Conservation (phyloP, 805 yeast species). For the Cyberlindnera suaveolens region DNA sequence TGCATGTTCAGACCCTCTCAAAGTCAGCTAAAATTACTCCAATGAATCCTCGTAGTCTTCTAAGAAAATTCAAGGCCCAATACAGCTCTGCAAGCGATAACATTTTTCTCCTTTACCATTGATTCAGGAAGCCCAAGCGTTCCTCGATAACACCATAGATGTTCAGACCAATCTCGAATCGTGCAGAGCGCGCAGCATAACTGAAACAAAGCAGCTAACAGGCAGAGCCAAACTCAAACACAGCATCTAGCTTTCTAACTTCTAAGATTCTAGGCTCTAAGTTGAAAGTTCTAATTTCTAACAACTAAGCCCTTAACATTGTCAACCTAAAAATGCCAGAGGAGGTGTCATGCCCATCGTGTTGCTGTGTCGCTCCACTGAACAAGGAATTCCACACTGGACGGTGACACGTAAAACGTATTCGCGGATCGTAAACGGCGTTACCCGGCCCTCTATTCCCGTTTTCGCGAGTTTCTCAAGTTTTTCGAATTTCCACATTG, state of each 20-base stretch:
- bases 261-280: no score
- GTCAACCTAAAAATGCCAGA: no score
- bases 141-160: slow-evolving; percentile 53
- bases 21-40: slow-evolving; percentile 57
- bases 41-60: slow-evolving; percentile 61
- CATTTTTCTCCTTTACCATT: slow-evolving; percentile 33
- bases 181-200: slow-evolving; percentile 57
- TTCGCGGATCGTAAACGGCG: no score
- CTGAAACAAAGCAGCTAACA: slow-evolving; percentile 32
- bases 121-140: slow-evolving; percentile 48
- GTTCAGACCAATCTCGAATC: slow-evolving; percentile 58
- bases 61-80: slow-evolving; percentile 60
- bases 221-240: slow-evolving; percentile 29
- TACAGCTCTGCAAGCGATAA: slow-evolving; percentile 56
- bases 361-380: no score
- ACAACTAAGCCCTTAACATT: no score
- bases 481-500: no score
- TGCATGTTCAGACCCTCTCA: slow-evolving; percentile 49
- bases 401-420: no score
- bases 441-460: no score
- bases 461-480: no score
- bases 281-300: no score
- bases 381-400: no score
- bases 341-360: no score
- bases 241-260: slow-evolving; percentile 48